Percentiles rank a stretch among this genome's conserved stretches.
Conservation (phyloP, 768 basidiomycete species). For the Boletus reticulatus region DNA sequence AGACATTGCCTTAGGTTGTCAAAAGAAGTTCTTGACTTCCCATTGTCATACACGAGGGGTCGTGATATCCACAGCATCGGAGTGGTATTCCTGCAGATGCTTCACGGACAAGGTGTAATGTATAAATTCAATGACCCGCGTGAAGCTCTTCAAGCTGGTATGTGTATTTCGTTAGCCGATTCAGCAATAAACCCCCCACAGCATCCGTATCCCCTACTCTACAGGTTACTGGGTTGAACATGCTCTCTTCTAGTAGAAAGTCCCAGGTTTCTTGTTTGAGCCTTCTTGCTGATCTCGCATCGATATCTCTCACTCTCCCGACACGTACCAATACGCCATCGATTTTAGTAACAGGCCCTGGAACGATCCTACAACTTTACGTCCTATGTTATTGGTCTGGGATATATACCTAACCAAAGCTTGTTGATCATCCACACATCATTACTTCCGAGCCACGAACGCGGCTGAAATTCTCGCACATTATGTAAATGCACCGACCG, state of each 20-base stretch:
- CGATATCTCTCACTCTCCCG: slow-evolving; percentile 33
- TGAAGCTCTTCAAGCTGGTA: slow-evolving; percentile 57
- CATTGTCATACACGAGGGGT: slow-evolving; percentile 69
- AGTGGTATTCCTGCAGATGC: slow-evolving; percentile 80
- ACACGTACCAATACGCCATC: slow-evolving; percentile 14
- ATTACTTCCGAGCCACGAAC: no score
- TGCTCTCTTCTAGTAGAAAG: slow-evolving; percentile 61
- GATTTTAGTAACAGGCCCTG: slow-evolving; percentile 29
- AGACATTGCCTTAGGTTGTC: slow-evolving; percentile 51
- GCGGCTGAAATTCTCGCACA: no score
- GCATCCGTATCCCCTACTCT: slow-evolving; percentile 53
- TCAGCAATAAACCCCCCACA: slow-evolving; percentile 22
- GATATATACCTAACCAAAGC: no score
- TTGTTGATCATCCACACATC: no score
- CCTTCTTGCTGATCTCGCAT: slow-evolving; percentile 57
- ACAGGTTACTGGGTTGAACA: slow-evolving; percentile 50
- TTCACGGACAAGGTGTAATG: slow-evolving; percentile 72
- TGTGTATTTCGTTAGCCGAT: slow-evolving; percentile 3
- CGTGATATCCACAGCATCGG: slow-evolving; percentile 85
- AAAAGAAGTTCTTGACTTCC: slow-evolving; percentile 75
- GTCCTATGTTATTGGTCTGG: no score
- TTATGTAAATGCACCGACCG: no score
- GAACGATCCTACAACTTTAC: no score
- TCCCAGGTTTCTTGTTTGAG: slow-evolving; percentile 53
- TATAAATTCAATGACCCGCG: slow-evolving; percentile 52